phyloP scores from a whole-genome alignment of 768 basidiomycete genomes.

The Termitomyces heimii region DNA sequence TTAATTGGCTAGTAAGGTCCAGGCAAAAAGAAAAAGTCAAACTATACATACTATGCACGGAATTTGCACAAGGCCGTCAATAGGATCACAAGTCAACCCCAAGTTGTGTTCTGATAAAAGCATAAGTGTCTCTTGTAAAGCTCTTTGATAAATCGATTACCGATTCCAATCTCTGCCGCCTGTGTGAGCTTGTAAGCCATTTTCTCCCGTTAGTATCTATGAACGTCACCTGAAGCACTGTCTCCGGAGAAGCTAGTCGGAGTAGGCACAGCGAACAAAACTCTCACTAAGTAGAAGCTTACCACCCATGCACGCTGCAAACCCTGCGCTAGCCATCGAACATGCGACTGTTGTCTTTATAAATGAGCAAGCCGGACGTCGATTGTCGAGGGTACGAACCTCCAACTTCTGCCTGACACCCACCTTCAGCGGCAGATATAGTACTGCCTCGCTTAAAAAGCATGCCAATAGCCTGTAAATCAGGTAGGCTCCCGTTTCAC shows the following conservation, averaged over 20 bases:
- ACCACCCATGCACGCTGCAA: conserved; percentile 94
- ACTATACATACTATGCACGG: conserved; percentile 78
- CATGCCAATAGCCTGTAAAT: conserved; percentile 78
- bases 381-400: conserved; percentile 33
- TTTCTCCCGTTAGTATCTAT: not conserved
- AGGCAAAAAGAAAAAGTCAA: not conserved
- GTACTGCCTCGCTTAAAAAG: conserved; percentile 96
- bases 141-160: conserved; percentile 24
- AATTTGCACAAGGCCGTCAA: conserved; percentile 89
- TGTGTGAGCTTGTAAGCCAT: conserved; percentile 12
- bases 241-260: conserved; percentile 66
- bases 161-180: conserved; percentile 91
- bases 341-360: conserved; percentile 60
- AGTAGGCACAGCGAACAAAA: not conserved
- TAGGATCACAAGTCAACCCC: conserved; percentile 91
- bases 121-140: not conserved
- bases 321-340: conserved; percentile 93
- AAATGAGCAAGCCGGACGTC: not conserved
- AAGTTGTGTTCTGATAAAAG: conserved; percentile 67
- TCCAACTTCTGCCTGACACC: conserved; percentile 93
- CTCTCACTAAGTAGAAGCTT: conserved; percentile 1
- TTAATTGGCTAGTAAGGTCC: conserved; percentile 17
- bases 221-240: conserved; percentile 60
- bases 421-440: conserved; percentile 94
- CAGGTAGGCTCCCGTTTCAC: not conserved